Base-by-base conservation (phyloP, 306 rosid species). In the Trifolium subterraneum region DNA sequence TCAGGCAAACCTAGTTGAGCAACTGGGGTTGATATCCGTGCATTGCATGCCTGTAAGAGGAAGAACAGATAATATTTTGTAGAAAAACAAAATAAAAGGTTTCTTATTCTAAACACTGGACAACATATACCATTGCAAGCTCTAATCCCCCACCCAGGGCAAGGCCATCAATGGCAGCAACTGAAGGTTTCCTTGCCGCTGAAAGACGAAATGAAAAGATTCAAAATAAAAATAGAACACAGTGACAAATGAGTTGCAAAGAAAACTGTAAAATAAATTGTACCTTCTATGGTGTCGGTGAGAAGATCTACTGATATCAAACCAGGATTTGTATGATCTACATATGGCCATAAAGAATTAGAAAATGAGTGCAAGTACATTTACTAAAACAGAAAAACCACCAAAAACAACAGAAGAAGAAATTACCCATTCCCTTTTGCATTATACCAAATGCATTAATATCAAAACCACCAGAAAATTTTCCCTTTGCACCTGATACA, bases 121-220 rank as follows among this genome's bases (percentile, higher is more conserved):
- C 29, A 70, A 72, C 36, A 61, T 82, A 62, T 88, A 93, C 97
- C 98, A 93, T 93, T 67, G 98, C 96, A 78, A 93, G 75, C 89
- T 93, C 98, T 83, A 93, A 81, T 8, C 98, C 98, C 79, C 97
- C 98, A 73, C 98, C 98, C 73, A 93, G 79, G 82, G 98, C 96
- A 74, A 93, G 94, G 70, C 98, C 98, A 84, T 93, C 97, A 74
- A 93, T 89, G 72, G 98, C 98, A 64, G 98, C 98, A 83, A 93
- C 97, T 2, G 93, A 85, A 20, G 98, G 98, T 33, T 93, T 93
- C 87, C 78, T 86, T 42, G 90, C 76, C 25, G 88, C 98, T 93
- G 87, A 77, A 66, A 83, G 62, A 79, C 33, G 63, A 64, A 71
- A 68, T 47, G 63, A 81, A 29, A 18, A 41, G 23, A 64, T 33